Base-by-base conservation (phyloP, 148 eudicot genomes). In the Cornus controversa region DNA sequence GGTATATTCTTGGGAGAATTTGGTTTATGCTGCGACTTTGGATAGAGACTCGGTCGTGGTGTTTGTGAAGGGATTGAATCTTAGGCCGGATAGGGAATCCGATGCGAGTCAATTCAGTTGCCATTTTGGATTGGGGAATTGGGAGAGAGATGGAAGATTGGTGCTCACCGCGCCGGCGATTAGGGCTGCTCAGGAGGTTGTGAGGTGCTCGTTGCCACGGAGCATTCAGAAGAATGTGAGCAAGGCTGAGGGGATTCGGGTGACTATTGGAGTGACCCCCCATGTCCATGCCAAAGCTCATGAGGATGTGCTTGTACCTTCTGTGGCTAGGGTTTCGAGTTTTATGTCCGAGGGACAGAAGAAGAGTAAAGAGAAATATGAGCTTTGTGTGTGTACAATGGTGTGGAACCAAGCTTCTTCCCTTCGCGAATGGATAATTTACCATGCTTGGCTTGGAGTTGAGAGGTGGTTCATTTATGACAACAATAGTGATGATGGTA, bases 361-460 rank as follows among this genome's bases (percentile, higher is more conserved):
- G 29, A 63, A 67, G n/a, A 54, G 42, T 26, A 74, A 45, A 68
- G 58, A 60, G 53, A 94, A 88, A 82, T 83, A 87, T 45, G 89
- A 93, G 82, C 93, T 96, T 16, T 96, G 99, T 80, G 97, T 82
- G 14, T 93, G 98, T 82, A 89, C 98, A 13, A 96, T 96, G 99
- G 91, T 93, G 74, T 93, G 99, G 98, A 96, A 96, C 81, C 99
- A 96, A 79, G 99, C 92, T 18, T 75, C 92, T 14, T 85, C 90
- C 31, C 82, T 96, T 22, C 86, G 91, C 29, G 99, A 96, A 76
- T 96, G 99, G 99, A 69, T 96, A 22, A 79, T 40, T 10, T 96
- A 96, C 81, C 98, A 96, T 74, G 69, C 95, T 71, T 93, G 95
- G 98, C 87, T 96, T 31, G 99, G 99, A 57, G 88, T 96, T 23